phyloP scores from a whole-genome alignment of 192 early-diverging fungal genomes.

The Coemansia sp. region DNA sequence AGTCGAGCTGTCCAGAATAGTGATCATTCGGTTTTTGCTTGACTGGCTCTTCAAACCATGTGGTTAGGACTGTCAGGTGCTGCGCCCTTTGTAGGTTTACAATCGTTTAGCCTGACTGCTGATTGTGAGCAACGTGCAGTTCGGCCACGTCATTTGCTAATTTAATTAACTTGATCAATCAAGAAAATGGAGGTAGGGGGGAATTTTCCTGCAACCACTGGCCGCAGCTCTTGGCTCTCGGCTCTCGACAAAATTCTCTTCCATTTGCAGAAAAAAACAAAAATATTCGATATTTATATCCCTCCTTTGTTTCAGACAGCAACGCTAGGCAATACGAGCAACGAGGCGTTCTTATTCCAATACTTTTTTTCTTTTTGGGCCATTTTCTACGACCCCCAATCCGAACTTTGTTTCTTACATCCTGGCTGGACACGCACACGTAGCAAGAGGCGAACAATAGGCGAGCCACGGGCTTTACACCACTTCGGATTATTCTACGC shows the following conservation, averaged over 20 bases:
- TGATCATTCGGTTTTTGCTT: neutral
- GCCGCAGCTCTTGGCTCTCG: neutral
- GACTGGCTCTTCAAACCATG: neutral
- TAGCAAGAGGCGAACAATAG: constrained; percentile 2
- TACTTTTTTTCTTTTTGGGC: neutral
- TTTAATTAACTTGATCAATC: neutral
- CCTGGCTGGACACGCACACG: neutral
- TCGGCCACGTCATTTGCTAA: neutral
- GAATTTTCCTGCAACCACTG: neutral
- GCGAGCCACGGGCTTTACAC: neutral
- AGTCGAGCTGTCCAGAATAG: neutral
- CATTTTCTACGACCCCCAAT: neutral
- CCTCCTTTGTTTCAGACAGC: neutral
- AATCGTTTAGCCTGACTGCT: neutral
- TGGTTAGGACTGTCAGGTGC: neutral
- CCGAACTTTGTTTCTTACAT: constrained; percentile 4
- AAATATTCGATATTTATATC: neutral
- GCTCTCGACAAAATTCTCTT: neutral
- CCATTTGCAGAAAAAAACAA: neutral
- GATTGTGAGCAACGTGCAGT: neutral
- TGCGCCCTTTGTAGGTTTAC: no score
- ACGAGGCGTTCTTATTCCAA: neutral
- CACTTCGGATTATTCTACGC: neutral
- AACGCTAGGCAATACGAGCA: neutral
- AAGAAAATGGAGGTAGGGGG: neutral